phyloP scores from a whole-genome alignment of 208 protist genomes.

The Trypanosomatidae sp. region DNA sequence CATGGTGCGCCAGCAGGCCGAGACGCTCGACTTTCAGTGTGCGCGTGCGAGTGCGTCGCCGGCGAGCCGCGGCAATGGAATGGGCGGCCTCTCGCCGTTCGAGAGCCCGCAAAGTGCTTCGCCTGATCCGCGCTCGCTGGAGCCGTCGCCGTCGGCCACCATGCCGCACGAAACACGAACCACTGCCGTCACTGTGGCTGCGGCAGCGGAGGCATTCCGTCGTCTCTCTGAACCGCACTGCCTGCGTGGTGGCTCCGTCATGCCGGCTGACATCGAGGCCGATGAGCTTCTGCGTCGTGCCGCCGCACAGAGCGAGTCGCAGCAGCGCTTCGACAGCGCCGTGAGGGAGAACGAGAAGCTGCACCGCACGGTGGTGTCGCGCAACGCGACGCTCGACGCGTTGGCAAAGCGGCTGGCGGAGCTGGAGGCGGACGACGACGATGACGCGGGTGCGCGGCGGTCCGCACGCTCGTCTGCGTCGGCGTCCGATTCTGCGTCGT shows the following conservation, averaged over 20 bases:
- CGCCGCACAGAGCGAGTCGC: conserved; percentile 25
- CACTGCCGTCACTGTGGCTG: conserved; percentile 10
- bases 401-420: conserved; percentile 49
- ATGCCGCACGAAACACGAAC: conserved; percentile 3
- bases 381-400: conserved; percentile 44
- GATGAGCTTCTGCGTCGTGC: conserved; percentile 32
- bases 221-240: conserved; percentile 36
- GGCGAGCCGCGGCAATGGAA: background rate
- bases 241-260: conserved; percentile 26
- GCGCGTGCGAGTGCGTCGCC: conserved; percentile 33
- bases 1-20: conserved; percentile 50
- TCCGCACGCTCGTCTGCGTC: conserved; percentile 10
- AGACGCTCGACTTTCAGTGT: conserved; percentile 54
- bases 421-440: conserved; percentile 41
- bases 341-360: conserved; percentile 38
- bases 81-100: conserved; percentile 30
- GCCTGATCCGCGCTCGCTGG: conserved; percentile 26
- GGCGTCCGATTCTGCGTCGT: too few species aligned
- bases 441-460: background rate
- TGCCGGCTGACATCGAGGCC: conserved; percentile 37
- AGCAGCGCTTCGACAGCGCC: conserved; percentile 40
- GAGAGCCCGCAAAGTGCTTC: conserved; percentile 16
- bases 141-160: conserved; percentile 13
- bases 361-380: conserved; percentile 31
- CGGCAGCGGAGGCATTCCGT: conserved; percentile 40